A percentile compares a stretch with the other conserved stretches of the same genome.
These are phyloP conservation scores for Beauveria sp. DNA, from an alignment of 2,329 filamentous ascomycete species.

Conservation along the genomic window DNA sequence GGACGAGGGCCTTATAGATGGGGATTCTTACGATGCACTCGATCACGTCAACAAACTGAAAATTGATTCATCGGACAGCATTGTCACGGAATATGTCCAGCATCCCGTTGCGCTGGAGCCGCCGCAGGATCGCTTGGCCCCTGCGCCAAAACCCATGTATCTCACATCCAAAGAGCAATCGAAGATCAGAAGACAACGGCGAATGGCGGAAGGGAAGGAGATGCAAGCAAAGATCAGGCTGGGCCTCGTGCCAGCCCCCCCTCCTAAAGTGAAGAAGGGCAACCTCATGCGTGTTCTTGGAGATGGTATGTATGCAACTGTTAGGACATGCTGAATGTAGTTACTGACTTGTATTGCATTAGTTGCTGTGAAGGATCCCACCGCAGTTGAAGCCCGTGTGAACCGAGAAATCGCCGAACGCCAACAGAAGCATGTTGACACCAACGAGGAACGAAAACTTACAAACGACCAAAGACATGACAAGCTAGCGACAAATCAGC, in stretches of 20 bases:
- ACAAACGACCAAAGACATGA: conserved; percentile 81
- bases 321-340: neutral
- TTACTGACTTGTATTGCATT: conserved; percentile 15
- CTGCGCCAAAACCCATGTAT: conserved; percentile 80
- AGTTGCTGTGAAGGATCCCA: conserved; percentile 81
- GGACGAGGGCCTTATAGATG: conserved; percentile 81
- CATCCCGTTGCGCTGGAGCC: conserved; percentile 88
- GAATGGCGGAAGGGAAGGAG: conserved; percentile 91
- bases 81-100: conserved; percentile 86
- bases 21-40: conserved; percentile 65
- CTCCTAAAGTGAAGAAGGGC: conserved; percentile 93
- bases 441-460: conserved; percentile 79
- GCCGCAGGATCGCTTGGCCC: conserved; percentile 77
- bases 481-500: conserved; percentile 75
- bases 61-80: conserved; percentile 69
- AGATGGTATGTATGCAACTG: conserved; percentile 47
- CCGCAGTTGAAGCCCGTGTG: conserved; percentile 89
- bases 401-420: conserved; percentile 89
- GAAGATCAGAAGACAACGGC: conserved; percentile 80
- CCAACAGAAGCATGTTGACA: conserved; percentile 64
- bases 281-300: conserved; percentile 97
- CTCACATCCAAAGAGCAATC: conserved; percentile 85
- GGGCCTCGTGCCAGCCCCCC: conserved; percentile 79
- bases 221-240: conserved; percentile 92
- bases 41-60: conserved; percentile 60